Conservation (phyloP, 345 rosid species). For the Geranium rotundifolium region DNA sequence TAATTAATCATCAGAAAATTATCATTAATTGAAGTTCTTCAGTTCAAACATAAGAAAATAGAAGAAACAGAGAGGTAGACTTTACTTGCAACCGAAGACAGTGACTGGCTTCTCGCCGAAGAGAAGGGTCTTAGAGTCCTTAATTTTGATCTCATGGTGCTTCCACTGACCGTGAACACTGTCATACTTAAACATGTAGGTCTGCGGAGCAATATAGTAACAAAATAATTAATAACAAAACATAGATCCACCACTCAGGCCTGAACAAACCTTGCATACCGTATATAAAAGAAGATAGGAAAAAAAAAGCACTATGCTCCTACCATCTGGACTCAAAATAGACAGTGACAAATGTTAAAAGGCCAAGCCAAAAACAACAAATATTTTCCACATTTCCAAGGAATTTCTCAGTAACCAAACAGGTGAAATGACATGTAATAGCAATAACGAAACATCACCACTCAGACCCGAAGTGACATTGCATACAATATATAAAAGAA, state of each 20-base stretch:
- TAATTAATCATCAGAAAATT: conserved; percentile 1
- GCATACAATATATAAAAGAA: neutral
- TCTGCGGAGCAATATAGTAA: conserved; percentile 11
- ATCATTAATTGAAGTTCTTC: neutral
- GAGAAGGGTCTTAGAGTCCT: conserved; percentile 55
- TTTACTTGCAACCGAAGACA: conserved; percentile 42
- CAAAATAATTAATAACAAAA: neutral
- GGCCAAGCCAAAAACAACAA: no score
- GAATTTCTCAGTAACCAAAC: neutral
- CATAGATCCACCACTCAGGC: neutral
- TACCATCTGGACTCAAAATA: neutral
- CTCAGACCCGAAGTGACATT: no score
- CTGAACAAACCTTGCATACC: neutral
- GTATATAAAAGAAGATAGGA: neutral
- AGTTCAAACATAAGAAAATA: neutral
- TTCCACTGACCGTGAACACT: conserved; percentile 63
- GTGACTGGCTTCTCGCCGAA: conserved; percentile 48
- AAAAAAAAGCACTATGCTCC: neutral
- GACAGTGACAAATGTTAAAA: neutral
- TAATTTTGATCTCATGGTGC: conserved; percentile 38
- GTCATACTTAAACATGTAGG: conserved; percentile 59
- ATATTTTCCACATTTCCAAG: no score
- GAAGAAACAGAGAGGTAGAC: neutral
- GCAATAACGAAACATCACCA: neutral
- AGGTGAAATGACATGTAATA: neutral